phyloP scores from a whole-genome alignment of 768 basidiomycete species.

The Cystobasidium tubakii region DNA sequence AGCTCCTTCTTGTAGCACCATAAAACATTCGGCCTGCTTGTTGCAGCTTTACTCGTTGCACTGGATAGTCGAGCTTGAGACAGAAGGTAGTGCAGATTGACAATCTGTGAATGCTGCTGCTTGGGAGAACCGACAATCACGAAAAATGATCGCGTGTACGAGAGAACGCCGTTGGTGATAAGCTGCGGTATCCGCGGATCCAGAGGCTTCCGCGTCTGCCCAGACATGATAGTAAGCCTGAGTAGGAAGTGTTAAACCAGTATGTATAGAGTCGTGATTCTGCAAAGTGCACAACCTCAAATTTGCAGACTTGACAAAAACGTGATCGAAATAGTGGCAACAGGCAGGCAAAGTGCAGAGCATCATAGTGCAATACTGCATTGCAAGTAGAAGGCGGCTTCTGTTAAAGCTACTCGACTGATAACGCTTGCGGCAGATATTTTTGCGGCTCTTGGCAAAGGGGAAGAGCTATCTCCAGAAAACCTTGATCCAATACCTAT shows the following conservation, averaged over 20 bases:
- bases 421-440: too few species aligned
- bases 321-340: not conserved
- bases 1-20: slow-evolving; percentile 99
- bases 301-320: not conserved
- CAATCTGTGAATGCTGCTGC: slow-evolving; percentile 83
- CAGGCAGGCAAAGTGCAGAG: not conserved
- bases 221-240: slow-evolving; percentile 10
- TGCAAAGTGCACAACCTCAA: not conserved
- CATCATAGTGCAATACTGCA: not conserved
- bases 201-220: slow-evolving; percentile 55
- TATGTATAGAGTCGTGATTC: not conserved
- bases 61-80: slow-evolving; percentile 57
- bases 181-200: slow-evolving; percentile 88
- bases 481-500: too few species aligned
- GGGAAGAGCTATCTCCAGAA: too few species aligned
- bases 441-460: too few species aligned
- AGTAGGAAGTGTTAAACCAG: not conserved
- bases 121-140: slow-evolving; percentile 92
- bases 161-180: slow-evolving; percentile 86
- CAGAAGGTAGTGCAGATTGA: slow-evolving; percentile 90
- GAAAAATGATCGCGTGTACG: slow-evolving; percentile 88
- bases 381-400: too few species aligned
- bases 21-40: slow-evolving; percentile 60
- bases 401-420: too few species aligned
- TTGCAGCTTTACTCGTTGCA: slow-evolving; percentile 34